phyloP scores from a whole-genome alignment of 805 yeast species.

The Saturnispora gosingensis region DNA sequence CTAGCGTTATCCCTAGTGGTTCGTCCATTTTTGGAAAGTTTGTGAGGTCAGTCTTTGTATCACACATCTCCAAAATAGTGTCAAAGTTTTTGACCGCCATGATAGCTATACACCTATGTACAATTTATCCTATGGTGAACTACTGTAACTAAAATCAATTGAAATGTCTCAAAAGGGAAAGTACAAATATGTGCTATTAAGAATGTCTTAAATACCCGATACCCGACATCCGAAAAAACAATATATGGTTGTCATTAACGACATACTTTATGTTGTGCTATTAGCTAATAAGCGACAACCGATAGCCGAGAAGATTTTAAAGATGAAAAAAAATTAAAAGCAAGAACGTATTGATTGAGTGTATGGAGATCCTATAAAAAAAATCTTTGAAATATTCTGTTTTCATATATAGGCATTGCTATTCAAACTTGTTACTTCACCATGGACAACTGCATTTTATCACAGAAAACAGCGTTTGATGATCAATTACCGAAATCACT shows the following conservation, averaged over 20 bases:
- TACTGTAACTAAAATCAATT: neutral
- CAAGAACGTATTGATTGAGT: too few species aligned
- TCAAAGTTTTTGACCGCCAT: conserved; percentile 13
- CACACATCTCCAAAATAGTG: conserved; percentile 18
- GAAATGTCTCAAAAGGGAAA: conserved; percentile 2
- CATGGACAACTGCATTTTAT: conserved; percentile 1
- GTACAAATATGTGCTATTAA: neutral
- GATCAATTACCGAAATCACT: conserved; percentile 1
- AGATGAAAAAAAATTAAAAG: too few species aligned
- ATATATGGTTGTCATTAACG: too few species aligned
- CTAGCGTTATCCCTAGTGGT: conserved; percentile 28
- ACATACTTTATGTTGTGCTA: too few species aligned
- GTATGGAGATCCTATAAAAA: too few species aligned
- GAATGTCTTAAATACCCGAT: neutral
- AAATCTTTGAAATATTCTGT: neutral
- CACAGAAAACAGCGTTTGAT: conserved; percentile 4
- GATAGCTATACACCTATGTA: neutral
- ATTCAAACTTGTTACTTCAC: neutral
- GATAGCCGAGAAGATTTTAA: neutral
- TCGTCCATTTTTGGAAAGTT: conserved; percentile 12
- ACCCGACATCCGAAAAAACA: neutral
- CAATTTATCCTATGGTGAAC: neutral
- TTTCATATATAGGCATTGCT: neutral
- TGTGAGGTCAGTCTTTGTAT: neutral
- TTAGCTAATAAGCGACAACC: neutral